These are phyloP conservation scores for Entomortierella parvispora DNA, from an alignment of 192 early-diverging fungal genomes.

Conservation along the genomic window DNA sequence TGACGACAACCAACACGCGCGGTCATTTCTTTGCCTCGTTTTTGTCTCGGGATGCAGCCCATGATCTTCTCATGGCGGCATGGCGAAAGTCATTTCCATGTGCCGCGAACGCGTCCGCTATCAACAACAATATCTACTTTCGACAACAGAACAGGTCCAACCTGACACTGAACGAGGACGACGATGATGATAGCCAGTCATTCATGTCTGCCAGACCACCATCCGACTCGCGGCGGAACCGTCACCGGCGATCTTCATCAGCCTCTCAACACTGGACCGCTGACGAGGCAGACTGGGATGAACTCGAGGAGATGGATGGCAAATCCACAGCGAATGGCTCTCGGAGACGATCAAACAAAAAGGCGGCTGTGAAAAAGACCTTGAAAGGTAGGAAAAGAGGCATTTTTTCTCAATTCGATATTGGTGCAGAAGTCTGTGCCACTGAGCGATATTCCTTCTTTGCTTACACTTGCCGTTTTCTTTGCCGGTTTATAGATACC, in stretches of 20 bases:
- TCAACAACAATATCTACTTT: slow-evolving; percentile 24
- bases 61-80: slow-evolving; percentile 73
- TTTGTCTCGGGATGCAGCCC: slow-evolving; percentile 83
- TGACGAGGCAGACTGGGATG: slow-evolving; percentile 38
- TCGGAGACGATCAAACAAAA: slow-evolving; percentile 11
- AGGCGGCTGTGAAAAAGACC: slow-evolving; percentile 15
- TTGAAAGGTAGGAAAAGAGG: slow-evolving; percentile 35
- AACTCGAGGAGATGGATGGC: slow-evolving; percentile 18
- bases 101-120: slow-evolving; percentile 25
- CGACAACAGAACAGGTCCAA: slow-evolving; percentile 35
- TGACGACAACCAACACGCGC: slow-evolving; percentile 69
- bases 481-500: slow-evolving; percentile 17
- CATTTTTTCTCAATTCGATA: too few species aligned
- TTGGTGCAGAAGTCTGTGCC: too few species aligned
- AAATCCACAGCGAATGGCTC: slow-evolving; percentile 1
- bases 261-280: slow-evolving; percentile 43
- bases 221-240: slow-evolving; percentile 22
- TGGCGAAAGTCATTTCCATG: slow-evolving; percentile 63
- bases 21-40: slow-evolving; percentile 85
- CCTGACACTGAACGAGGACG: slow-evolving; percentile 19
- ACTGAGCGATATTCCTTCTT: neutral
- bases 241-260: slow-evolving; percentile 28
- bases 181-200: slow-evolving; percentile 28
- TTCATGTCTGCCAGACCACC: slow-evolving; percentile 37
- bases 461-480: neutral